Evolutionary conservation across 768 basidiomycete genomes (phyloP), one percentile per base, ranked within the genome.

Genomic region (Mycena leptocephala): DNA sequence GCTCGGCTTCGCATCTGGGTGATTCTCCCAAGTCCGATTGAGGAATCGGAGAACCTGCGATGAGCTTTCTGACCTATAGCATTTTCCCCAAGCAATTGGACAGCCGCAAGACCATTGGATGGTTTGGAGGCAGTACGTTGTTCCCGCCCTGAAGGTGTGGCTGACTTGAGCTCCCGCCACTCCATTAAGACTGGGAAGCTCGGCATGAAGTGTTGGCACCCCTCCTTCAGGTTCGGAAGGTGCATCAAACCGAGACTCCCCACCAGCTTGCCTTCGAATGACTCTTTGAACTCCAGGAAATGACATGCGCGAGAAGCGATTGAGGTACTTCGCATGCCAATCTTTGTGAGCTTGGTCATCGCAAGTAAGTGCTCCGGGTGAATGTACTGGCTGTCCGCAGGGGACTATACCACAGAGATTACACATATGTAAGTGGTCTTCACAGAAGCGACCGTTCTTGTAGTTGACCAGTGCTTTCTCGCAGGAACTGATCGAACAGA

Each of bases 221-320:
- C 30, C 30, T n/a, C 7, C 24, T 24, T n/a, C 24, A 5, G n/a
- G 37, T 5, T 53, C 14, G n/a, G n/a, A 5, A 48, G 22, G 46
- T n/a, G 5, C 46, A 16, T 48, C 6, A 13, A 37, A 37, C 35
- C 35, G 4, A n/a, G 35, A 16, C 59, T 62, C 32, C 5, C 35
- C 20, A 9, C 32, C 35, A 14, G 37, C 10, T 28, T 65, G 64
- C 2, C 41, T 18, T 2, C 64, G 64, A 20, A 59, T 70, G 41
- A 70, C 56, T 13, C 68, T 35, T 13, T 68, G 66, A 10, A 68
- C 66, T 10, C 66, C 66, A 13, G 66, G 66, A 24, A 68, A 68
- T 6, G 51, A 39, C 10, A 37, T 24, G 13, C 66, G 53, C 2
- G 33, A n/a, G 28, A 68, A 68, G 1, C 53, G 32, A 13, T 41